These are phyloP conservation scores for Urtica urens DNA, from an alignment of 306 rosid genomes.

Conservation along the genomic window DNA sequence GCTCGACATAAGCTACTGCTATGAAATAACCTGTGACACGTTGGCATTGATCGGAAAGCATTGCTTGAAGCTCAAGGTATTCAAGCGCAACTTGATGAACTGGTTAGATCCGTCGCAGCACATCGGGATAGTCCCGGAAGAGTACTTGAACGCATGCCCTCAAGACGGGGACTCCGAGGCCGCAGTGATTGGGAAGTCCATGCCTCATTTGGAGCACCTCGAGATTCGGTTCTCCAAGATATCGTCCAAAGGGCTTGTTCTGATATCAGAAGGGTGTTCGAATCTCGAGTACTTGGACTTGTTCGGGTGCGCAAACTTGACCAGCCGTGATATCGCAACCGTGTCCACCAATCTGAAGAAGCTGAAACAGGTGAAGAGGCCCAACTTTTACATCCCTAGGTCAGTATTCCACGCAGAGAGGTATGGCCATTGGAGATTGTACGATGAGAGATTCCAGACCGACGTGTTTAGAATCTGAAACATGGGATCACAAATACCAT, in stretches of 20 bases:
- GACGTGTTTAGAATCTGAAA: constrained; percentile 61
- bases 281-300: constrained; percentile 69
- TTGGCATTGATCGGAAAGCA: constrained; percentile 37
- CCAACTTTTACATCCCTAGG: constrained; percentile 37
- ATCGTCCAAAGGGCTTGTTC: constrained; percentile 44
- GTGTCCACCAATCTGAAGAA: constrained; percentile 39
- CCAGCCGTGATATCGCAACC: constrained; percentile 51
- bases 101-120: constrained; percentile 64
- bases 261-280: constrained; percentile 52
- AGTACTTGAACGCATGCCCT: constrained; percentile 58
- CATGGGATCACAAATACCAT: no score
- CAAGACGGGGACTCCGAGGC: constrained; percentile 88
- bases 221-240: constrained; percentile 71
- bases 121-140: constrained; percentile 53
- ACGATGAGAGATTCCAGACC: constrained; percentile 82
- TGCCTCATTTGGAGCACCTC: constrained; percentile 62
- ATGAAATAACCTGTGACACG: constrained; percentile 40
- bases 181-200: constrained; percentile 55
- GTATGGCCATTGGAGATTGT: constrained; percentile 76
- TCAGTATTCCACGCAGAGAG: constrained; percentile 37
- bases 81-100: constrained; percentile 65
- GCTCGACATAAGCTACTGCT: constrained; percentile 54
- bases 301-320: constrained; percentile 67
- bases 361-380: constrained; percentile 38
- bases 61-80: constrained; percentile 51